Conservation (phyloP, 768 basidiomycete genomes). For the Collybia sordida region DNA sequence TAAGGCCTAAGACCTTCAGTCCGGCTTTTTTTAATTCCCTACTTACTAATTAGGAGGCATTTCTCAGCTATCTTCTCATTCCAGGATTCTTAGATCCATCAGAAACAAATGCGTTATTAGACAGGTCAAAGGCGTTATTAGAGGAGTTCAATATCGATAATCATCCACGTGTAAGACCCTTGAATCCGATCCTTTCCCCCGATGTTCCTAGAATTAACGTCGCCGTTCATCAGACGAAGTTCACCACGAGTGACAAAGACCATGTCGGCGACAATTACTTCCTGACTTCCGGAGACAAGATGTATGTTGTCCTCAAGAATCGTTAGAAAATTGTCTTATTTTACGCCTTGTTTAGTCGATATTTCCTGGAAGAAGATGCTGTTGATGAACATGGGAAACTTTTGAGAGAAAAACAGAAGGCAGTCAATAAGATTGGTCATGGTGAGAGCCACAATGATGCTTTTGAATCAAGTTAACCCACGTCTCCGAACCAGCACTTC, state of each 20-base stretch:
- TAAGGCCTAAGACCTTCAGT: background rate
- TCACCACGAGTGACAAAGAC: conserved; percentile 75
- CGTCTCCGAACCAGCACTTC: conserved; percentile 55
- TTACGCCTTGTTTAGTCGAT: conserved; percentile 47
- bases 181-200: background rate
- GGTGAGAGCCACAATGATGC: conserved; percentile 40
- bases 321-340: background rate
- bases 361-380: conserved; percentile 91
- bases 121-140: conserved; percentile 72
- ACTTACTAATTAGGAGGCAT: conserved; percentile 1
- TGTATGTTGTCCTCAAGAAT: conserved; percentile 34
- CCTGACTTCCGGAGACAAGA: conserved; percentile 88
- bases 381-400: conserved; percentile 70
- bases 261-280: conserved; percentile 95
- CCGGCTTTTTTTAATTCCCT: background rate
- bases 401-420: conserved; percentile 64
- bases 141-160: conserved; percentile 73
- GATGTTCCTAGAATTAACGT: background rate
- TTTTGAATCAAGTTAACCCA: background rate
- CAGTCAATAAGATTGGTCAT: conserved; percentile 96
- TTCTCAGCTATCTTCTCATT: conserved; percentile 72
- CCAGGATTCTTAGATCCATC: conserved; percentile 65
- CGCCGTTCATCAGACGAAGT: conserved; percentile 67
- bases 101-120: conserved; percentile 61
- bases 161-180: conserved; percentile 71